Conservation (phyloP, 2,329 filamentous ascomycete species). For the Fusarium verticillioides region DNA sequence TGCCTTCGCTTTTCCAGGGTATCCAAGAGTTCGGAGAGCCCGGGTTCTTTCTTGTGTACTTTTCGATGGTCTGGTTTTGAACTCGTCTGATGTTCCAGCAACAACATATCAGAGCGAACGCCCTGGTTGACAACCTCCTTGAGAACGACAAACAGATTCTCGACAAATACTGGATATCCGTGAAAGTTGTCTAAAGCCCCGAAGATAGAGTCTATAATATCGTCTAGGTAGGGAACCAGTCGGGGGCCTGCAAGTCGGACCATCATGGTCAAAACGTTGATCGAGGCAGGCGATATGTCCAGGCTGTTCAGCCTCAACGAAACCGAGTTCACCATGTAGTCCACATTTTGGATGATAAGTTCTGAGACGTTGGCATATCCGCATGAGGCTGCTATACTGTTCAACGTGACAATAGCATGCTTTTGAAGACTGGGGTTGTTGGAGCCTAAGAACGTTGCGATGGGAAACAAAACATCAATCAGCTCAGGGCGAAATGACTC, state of each 20-base stretch:
- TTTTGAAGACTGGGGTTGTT: conserved; percentile 73
- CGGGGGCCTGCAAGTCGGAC: conserved; percentile 84
- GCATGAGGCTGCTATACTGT: conserved; percentile 80
- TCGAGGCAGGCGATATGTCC: conserved; percentile 90
- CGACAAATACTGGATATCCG: conserved; percentile 87
- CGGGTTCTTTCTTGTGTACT: conserved; percentile 44
- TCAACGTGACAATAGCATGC: conserved; percentile 86
- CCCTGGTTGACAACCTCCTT: conserved; percentile 87
- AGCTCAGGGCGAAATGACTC: conserved; percentile 82
- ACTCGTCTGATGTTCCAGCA: conserved; percentile 56
- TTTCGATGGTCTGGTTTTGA: conserved; percentile 57
- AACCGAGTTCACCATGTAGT: conserved; percentile 96
- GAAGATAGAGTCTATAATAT: conserved; percentile 91
- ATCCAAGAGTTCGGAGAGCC: conserved; percentile 59
- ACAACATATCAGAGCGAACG: conserved; percentile 65
- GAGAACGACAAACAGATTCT: conserved; percentile 84
- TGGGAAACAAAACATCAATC: conserved; percentile 89
- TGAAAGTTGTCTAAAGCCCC: conserved; percentile 94
- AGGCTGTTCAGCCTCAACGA: conserved; percentile 90
- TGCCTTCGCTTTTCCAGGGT: conserved; percentile 68
- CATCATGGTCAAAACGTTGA: conserved; percentile 94
- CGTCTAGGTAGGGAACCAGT: conserved; percentile 88
- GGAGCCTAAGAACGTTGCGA: conserved; percentile 89
- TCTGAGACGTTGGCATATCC: conserved; percentile 79
- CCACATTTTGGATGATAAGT: conserved; percentile 88